Evolutionary conservation across 225 moss, liverwort and hornwort genomes (phyloP), one percentile per base, ranked within the genome.

Genomic region (Pseudoscleropodium purum): DNA sequence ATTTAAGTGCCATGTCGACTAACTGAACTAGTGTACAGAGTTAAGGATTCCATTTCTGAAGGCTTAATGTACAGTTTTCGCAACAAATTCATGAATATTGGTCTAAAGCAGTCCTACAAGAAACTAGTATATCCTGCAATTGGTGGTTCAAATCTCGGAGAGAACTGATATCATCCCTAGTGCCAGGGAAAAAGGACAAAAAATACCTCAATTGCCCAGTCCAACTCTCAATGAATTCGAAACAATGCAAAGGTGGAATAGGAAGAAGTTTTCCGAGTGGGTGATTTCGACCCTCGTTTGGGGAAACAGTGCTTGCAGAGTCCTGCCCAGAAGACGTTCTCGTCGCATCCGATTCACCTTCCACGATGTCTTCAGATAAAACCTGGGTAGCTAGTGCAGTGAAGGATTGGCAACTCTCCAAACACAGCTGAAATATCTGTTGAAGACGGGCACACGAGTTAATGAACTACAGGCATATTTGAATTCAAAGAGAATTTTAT

Each of bases 121-220:
- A 92, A 87, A 92, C 89, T 62, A 98, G 87, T 39, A 93, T 87
- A 89, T 94, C 96, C 88, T 96, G 96, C 88, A 96, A 94, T 75
- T 93, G 95, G 81, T 96, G 96, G 90, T 96, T 95, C 29, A 97
- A 91, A 89, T 94, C 95, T 89, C 97, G 90, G 14, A 98, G 96
- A 81, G 97, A 95, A 72, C 93, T 92, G 86, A 98, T 92, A 81
- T 98, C 97, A 89, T 98, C 96, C 54, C 96, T 94, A 70, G 90
- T 95, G 87, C 91, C 96, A 16, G 97, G 96, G 87, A 96, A 98
- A 87, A 92, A 98, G 75, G 97, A 96, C 84, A 98, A 92, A 91
- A 96, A 96, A 87, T 98, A 96, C 83, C 96, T 94, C 81, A 98
- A 87, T 89, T 98, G 97, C 54, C 97, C 97, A 31, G 96, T 96